Evolutionary conservation across 768 basidiomycete genomes (phyloP), one percentile per base, ranked within the genome.

Genomic region (Sistotremastrum suecicum): DNA sequence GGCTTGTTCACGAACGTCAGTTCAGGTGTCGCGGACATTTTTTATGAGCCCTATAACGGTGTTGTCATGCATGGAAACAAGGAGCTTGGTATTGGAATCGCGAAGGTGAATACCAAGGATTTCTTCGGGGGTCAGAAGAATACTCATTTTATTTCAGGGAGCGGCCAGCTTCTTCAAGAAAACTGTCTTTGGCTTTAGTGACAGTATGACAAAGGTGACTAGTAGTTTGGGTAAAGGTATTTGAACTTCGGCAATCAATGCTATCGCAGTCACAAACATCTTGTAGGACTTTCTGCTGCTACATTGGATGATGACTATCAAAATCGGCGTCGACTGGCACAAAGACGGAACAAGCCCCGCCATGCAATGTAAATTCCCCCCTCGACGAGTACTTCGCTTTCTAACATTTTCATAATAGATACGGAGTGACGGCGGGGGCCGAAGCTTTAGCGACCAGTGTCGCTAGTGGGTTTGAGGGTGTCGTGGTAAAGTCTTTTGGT

Each of bases 101-200:
- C 92, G 5, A 90, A 95, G 71, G 89, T 87, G 51, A 50, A 56
- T 53, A 12, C 37, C 29, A 5, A 40, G 48, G 34, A 34, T 41
- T 38, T 3, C 31, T n/a, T 20, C 20, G 20, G 20, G 20, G 20
- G 20, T 20, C 20, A 20, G 20, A 20, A 20, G 20, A 20, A 20
- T 48, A 9, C 56, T 51, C 33, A 66, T 35, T 5, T 8, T 37
- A 30, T 37, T 39, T n/a, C 54, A 92, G 83, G 95, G 95, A 39
- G 94, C 94, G 0, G 90, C 92, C 5, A 97, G 91, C 59, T 92
- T 99, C 54, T 85, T 97, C 45, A 98, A 98, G 70, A 99, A 99
- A 67, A 95, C 94, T 0, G 87, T 98, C 5, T 99, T 98, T 55
- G 95, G 95, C 35, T 60, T 99, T 38, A 85, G 86, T 34, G 94